phyloP scores from a whole-genome alignment of 2,329 filamentous ascomycete genomes.

The Aspergillus alliaceus region DNA sequence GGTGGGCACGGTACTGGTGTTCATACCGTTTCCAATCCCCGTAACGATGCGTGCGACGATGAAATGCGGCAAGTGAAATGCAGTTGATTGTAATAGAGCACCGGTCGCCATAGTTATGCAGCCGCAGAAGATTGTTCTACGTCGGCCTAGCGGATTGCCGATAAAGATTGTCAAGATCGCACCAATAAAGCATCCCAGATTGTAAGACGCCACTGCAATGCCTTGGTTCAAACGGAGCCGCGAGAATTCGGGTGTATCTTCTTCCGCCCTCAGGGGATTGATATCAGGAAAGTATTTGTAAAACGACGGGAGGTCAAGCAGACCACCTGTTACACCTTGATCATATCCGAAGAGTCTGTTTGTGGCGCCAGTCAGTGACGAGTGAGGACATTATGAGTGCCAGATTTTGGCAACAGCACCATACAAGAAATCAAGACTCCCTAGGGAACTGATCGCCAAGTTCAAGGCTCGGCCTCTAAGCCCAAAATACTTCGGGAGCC shows the following conservation, averaged over 20 bases:
- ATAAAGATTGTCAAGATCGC: slow-evolving; percentile 52
- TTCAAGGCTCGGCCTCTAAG: slow-evolving; percentile 28
- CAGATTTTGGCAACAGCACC: background rate
- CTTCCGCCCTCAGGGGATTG: too few species aligned
- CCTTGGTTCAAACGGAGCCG: slow-evolving; percentile 30
- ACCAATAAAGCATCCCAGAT: slow-evolving; percentile 53
- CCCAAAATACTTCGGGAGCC: slow-evolving; percentile 28
- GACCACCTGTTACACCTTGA: slow-evolving; percentile 46
- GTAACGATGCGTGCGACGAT: slow-evolving; percentile 55
- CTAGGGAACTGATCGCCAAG: slow-evolving; percentile 43
- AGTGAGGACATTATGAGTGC: background rate
- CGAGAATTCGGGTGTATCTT: too few species aligned
- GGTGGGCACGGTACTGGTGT: slow-evolving; percentile 53
- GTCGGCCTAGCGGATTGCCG: slow-evolving; percentile 53
- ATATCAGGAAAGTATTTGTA: slow-evolving; percentile 38
- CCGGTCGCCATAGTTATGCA: slow-evolving; percentile 53
- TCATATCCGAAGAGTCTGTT: slow-evolving; percentile 37
- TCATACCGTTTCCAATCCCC: slow-evolving; percentile 50
- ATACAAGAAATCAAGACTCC: slow-evolving; percentile 42
- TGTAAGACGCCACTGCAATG: slow-evolving; percentile 46
- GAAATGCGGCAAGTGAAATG: slow-evolving; percentile 50
- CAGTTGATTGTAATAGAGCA: slow-evolving; percentile 48
- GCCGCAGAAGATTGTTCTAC: slow-evolving; percentile 51
- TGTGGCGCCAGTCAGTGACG: slow-evolving; percentile 9
- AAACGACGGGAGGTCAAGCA: slow-evolving; percentile 44